Conservation (phyloP, 2,329 filamentous ascomycete genomes). For the Myriosclerotinia duriaeana region DNA sequence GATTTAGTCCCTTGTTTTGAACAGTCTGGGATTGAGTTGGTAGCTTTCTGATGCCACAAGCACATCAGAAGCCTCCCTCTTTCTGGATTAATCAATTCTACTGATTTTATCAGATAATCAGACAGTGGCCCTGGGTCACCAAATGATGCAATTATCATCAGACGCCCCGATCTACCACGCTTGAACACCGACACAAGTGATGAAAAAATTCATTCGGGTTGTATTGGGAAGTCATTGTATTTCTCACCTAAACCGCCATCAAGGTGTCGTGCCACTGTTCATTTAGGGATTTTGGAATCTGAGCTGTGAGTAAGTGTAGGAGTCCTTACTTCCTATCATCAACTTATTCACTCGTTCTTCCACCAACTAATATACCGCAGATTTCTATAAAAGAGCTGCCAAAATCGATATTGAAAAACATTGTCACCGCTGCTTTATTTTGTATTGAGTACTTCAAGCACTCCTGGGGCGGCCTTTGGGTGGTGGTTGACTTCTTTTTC, state of each 20-base stretch:
- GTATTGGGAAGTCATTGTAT: no score
- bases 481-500: not conserved
- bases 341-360: not conserved
- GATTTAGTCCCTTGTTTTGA: no score
- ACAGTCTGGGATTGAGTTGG: no score
- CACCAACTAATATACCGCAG: not conserved
- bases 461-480: not conserved
- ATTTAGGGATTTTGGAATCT: not conserved
- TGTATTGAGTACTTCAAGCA: not conserved
- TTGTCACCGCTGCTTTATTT: not conserved
- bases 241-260: not conserved
- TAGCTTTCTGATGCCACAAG: no score
- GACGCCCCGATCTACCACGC: slow-evolving; percentile 32
- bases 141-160: slow-evolving; percentile 40
- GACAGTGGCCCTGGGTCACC: slow-evolving; percentile 34
- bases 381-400: no score
- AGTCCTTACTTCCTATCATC: not conserved
- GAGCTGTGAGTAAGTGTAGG: not conserved
- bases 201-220: not conserved
- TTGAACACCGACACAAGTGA: slow-evolving; percentile 31
- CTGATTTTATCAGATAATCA: not conserved
- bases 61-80: no score
- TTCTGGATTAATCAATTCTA: not conserved
- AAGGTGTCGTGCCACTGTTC: no score
- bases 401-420: not conserved